These are phyloP conservation scores for Cyclotella choctawhatcheeana DNA, from an alignment of 108 stramenopile genomes.

Conservation along the genomic window DNA sequence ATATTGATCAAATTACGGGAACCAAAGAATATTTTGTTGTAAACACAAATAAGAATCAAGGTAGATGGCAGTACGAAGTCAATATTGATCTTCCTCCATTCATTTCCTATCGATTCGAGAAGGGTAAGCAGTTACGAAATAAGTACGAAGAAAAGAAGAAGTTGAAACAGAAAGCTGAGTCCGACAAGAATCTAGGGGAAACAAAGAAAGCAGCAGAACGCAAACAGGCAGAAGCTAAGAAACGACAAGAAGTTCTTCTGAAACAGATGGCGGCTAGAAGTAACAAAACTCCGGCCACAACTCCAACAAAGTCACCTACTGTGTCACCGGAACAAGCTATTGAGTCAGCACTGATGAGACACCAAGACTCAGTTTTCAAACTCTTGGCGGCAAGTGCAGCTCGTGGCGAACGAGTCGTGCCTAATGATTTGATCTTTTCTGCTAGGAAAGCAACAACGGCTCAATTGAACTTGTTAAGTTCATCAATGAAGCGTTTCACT, in stretches of 20 bases:
- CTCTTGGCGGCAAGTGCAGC: slow-evolving; percentile 29
- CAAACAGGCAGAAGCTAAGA: not conserved
- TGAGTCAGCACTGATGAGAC: slow-evolving; percentile 8
- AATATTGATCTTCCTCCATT: slow-evolving; percentile 55
- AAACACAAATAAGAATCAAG: slow-evolving; percentile 47
- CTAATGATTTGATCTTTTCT: not conserved
- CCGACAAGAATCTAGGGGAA: not conserved
- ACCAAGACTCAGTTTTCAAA: slow-evolving; percentile 19
- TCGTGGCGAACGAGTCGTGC: slow-evolving; percentile 26
- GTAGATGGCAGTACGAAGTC: slow-evolving; percentile 60
- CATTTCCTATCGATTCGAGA: slow-evolving; percentile 48
- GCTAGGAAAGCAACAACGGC: not conserved
- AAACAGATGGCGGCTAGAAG: not conserved
- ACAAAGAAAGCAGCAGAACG: not conserved
- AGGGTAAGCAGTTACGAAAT: not conserved
- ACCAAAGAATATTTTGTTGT: slow-evolving; percentile 64
- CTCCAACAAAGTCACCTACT: not conserved
- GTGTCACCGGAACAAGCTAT: not conserved
- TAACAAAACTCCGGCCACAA: not conserved
- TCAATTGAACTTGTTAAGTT: not conserved
- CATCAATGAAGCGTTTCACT: not conserved
- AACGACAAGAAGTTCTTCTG: not conserved
- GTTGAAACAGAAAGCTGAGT: not conserved
- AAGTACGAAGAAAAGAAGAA: slow-evolving; percentile 1
- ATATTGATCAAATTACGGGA: slow-evolving; percentile 59